Percentiles rank a stretch among this genome's conserved stretches.
Conservation (phyloP, 306 rosid species). For the Cucurbita pepo region DNA sequence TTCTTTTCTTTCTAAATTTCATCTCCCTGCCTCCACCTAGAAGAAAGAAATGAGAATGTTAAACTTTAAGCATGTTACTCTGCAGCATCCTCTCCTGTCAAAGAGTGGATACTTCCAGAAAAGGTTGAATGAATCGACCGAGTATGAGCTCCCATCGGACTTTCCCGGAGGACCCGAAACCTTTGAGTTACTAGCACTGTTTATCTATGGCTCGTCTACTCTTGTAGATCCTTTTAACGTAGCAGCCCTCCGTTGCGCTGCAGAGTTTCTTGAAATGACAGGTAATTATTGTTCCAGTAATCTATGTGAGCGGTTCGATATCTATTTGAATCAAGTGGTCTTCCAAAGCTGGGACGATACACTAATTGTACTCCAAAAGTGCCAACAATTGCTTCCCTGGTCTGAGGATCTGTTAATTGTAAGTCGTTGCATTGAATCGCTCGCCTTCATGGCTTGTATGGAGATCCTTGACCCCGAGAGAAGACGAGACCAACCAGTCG, state of each 20-base stretch:
- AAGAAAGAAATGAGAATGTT: not conserved
- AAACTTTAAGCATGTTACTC: not conserved
- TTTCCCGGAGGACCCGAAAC: slow-evolving; percentile 82
- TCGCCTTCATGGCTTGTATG: slow-evolving; percentile 97
- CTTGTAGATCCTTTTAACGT: slow-evolving; percentile 71
- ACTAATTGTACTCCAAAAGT: slow-evolving; percentile 61
- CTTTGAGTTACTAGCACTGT: slow-evolving; percentile 63
- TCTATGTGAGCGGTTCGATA: slow-evolving; percentile 61
- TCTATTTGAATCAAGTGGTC: slow-evolving; percentile 69
- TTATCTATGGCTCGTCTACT: slow-evolving; percentile 62
- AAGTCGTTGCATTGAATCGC: slow-evolving; percentile 76
- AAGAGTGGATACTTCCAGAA: slow-evolving; percentile 79
- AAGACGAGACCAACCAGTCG: slow-evolving; percentile 42
- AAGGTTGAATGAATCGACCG: slow-evolving; percentile 31
- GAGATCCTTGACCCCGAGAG: slow-evolving; percentile 80
- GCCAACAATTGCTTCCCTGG: slow-evolving; percentile 60
- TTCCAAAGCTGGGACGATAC: slow-evolving; percentile 91
- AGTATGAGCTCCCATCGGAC: slow-evolving; percentile 48
- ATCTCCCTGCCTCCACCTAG: too few species aligned
- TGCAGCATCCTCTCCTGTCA: slow-evolving; percentile 54
- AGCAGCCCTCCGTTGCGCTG: slow-evolving; percentile 61
- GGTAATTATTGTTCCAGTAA: slow-evolving; percentile 48
- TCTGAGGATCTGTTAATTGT: slow-evolving; percentile 63
- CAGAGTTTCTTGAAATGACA: slow-evolving; percentile 78
- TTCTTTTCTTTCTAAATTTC: too few species aligned